phyloP scores from a whole-genome alignment of 2,329 filamentous ascomycete species.

The Pseudocercospora fijiensis region DNA sequence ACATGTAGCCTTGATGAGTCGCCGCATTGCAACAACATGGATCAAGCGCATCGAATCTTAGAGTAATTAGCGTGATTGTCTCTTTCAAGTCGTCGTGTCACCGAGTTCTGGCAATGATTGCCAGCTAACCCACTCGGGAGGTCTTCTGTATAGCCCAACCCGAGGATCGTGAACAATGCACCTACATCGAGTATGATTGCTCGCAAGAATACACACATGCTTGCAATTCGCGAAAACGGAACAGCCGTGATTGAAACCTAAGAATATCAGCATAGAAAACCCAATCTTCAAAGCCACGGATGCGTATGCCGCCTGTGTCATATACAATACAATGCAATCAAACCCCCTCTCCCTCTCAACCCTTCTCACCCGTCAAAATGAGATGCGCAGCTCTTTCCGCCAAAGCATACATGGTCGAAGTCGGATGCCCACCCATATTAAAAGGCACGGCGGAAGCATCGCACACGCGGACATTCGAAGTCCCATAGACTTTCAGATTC shows the following conservation, averaged over 20 bases:
- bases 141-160: not conserved
- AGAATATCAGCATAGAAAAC: not conserved
- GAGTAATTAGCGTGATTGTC: constrained; percentile 11
- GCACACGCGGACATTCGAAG: constrained; percentile 28
- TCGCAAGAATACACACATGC: not conserved
- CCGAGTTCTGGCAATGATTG: not conserved
- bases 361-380: constrained; percentile 19
- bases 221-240: not conserved
- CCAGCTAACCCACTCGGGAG: not conserved
- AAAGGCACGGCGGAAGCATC: constrained; percentile 33
- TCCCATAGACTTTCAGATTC: constrained; percentile 30
- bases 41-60: constrained; percentile 55
- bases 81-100: not conserved
- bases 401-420: constrained; percentile 31
- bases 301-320: not conserved
- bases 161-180: not conserved
- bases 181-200: not conserved
- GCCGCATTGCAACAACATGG: constrained; percentile 62
- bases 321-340: not conserved
- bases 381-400: constrained; percentile 34
- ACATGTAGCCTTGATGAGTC: constrained; percentile 64
- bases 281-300: too few relatives aligned
- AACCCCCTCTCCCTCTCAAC: not conserved
- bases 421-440: constrained; percentile 16
- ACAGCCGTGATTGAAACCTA: not conserved